Evolutionary conservation across 164 flowering plant species (phyloP).

Genomic region (Dillenia suffruticosa): DNA sequence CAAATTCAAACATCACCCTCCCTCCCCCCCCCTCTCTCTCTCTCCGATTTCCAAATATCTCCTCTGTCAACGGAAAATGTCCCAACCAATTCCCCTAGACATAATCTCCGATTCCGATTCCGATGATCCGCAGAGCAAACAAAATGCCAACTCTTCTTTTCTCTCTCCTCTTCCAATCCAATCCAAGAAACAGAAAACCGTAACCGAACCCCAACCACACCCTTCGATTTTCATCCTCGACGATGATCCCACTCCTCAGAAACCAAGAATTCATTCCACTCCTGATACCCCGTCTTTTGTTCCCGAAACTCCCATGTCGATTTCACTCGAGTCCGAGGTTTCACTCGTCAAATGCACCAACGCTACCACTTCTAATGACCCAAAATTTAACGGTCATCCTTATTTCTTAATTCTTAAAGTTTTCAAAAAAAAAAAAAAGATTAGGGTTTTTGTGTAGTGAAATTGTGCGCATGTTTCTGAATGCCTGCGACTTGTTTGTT

Average conservation of each 20-base stretch:
- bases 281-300: conserved; percentile 16
- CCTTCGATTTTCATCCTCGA: conserved; percentile 14
- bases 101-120: conserved; percentile 24
- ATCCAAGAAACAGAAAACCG: background rate
- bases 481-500: conserved; percentile 6
- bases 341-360: conserved; percentile 30
- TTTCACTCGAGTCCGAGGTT: conserved; percentile 22
- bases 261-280: conserved; percentile 7
- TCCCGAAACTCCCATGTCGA: conserved; percentile 34
- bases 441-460: too few species aligned
- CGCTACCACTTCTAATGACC: background rate
- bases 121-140: background rate
- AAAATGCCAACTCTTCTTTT: background rate
- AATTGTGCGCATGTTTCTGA: too few species aligned
- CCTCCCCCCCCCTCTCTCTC: background rate
- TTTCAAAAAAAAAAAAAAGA: too few species aligned
- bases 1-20: too few species aligned
- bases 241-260: conserved; percentile 31
- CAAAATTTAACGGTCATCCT: too few species aligned
- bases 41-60: background rate
- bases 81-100: conserved; percentile 10
- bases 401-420: too few species aligned
- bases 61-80: conserved; percentile 7
- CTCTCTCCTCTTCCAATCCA: background rate
- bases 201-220: background rate